Evolutionary conservation across 805 yeast genomes (phyloP).

Genomic region (Cyberlindnera nakhonratchasimensis): DNA sequence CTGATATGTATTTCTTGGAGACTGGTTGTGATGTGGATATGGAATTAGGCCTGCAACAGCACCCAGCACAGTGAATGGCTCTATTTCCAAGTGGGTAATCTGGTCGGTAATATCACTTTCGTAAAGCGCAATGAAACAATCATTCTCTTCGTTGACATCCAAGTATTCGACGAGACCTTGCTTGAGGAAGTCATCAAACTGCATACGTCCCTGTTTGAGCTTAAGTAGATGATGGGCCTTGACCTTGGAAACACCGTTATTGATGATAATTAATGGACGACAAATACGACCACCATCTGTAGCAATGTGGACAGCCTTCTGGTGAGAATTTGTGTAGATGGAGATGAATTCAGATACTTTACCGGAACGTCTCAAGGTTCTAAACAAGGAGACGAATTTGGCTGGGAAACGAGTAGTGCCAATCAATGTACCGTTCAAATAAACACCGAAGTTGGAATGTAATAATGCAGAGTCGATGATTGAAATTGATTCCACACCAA

Average conservation of each 20-base stretch:
- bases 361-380: slow-evolving; percentile 79
- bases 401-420: slow-evolving; percentile 87
- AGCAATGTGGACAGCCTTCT: slow-evolving; percentile 92
- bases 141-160: slow-evolving; percentile 97
- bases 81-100: slow-evolving; percentile 90
- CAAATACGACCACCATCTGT: slow-evolving; percentile 99
- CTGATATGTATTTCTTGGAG: slow-evolving; percentile 89
- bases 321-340: slow-evolving; percentile 85
- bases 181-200: slow-evolving; percentile 85
- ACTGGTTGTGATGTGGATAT: slow-evolving; percentile 89
- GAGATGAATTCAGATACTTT: slow-evolving; percentile 87
- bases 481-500: slow-evolving; percentile 88
- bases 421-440: slow-evolving; percentile 88
- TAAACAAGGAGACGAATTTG: slow-evolving; percentile 75
- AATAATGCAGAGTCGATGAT: slow-evolving; percentile 79
- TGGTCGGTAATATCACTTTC: slow-evolving; percentile 57
- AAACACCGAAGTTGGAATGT: slow-evolving; percentile 80
- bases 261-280: slow-evolving; percentile 90
- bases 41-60: slow-evolving; percentile 93
- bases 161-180: slow-evolving; percentile 90
- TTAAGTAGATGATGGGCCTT: slow-evolving; percentile 62
- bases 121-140: slow-evolving; percentile 85
- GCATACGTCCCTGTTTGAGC: slow-evolving; percentile 66
- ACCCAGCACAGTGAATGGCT: slow-evolving; percentile 88
- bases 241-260: slow-evolving; percentile 67